Evolutionary conservation across 768 basidiomycete species (phyloP).

Genomic region (Crepidotus variabilis): DNA sequence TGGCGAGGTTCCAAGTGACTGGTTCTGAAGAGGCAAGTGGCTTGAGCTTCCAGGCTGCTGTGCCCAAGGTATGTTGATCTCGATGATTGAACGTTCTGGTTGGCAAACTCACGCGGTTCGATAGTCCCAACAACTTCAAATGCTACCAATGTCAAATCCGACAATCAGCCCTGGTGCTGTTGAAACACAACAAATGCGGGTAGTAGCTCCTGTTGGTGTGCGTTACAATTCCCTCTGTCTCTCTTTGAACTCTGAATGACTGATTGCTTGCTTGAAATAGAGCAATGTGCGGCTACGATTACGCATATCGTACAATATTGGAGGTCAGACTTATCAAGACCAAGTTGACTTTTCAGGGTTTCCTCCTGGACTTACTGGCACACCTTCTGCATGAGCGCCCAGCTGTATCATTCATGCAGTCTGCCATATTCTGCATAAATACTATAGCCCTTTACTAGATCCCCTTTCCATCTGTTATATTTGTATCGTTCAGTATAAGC

Average conservation of each 20-base stretch:
- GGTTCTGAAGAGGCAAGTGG: slow-evolving; percentile 50
- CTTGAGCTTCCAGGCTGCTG: slow-evolving; percentile 94
- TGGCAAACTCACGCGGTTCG: slow-evolving; percentile 3
- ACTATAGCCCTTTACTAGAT: too few species aligned
- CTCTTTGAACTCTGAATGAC: slow-evolving; percentile 1
- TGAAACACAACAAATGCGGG: slow-evolving; percentile 95
- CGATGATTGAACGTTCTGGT: slow-evolving; percentile 5
- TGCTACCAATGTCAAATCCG: slow-evolving; percentile 94
- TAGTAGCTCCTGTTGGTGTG: slow-evolving; percentile 85
- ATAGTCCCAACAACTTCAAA: slow-evolving; percentile 94
- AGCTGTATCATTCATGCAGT: too few species aligned
- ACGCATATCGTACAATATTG: slow-evolving; percentile 74
- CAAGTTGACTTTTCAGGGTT: slow-evolving; percentile 95
- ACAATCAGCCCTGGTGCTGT: slow-evolving; percentile 71
- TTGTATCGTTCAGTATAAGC: too few species aligned
- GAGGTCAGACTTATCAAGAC: slow-evolving; percentile 74
- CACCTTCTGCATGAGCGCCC: slow-evolving; percentile 21
- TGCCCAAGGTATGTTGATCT: slow-evolving; percentile 69
- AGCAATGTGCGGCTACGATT: slow-evolving; percentile 80
- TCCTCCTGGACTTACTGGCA: slow-evolving; percentile 67
- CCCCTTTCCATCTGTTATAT: too few species aligned
- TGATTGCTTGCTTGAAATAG: slow-evolving; percentile 34
- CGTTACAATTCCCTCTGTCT: slow-evolving; percentile 27
- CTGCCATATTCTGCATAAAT: too few species aligned
- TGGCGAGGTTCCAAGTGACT: slow-evolving; percentile 80